phyloP scores from a whole-genome alignment of 768 basidiomycete genomes.

The Dioszegia aurantiaca region DNA sequence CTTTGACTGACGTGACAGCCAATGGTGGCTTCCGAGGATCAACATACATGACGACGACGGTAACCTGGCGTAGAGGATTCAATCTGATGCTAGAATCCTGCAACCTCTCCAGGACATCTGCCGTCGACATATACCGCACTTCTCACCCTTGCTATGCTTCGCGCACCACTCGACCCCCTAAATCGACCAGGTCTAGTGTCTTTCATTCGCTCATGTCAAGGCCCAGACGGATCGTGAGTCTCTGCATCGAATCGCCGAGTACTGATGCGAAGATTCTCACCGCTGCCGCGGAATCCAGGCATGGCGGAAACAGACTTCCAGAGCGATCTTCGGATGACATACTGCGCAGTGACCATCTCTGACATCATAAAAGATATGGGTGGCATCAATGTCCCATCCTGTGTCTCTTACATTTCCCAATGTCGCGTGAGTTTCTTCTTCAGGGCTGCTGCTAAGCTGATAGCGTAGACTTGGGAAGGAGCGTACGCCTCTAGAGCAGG shows the following conservation, averaged over 20 bases:
- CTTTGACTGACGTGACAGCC: conserved; percentile 14
- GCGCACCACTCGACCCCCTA: conserved; percentile 75
- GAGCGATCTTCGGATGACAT: conserved; percentile 75
- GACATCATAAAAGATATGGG: conserved; percentile 74
- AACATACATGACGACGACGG: conserved; percentile 61
- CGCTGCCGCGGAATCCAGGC: conserved; percentile 49
- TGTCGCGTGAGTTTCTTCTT: conserved; percentile 63
- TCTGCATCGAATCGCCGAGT: not conserved
- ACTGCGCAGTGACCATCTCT: conserved; percentile 81
- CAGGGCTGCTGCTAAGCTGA: not conserved
- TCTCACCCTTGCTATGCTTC: conserved; percentile 73
- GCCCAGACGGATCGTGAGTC: conserved; percentile 74
- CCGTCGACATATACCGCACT: conserved; percentile 94
- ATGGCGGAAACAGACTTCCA: conserved; percentile 50
- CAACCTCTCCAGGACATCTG: conserved; percentile 63
- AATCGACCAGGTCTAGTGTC: conserved; percentile 65
- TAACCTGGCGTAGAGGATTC: conserved; percentile 13
- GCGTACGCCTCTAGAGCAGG: conserved; percentile 80
- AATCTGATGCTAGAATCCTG: conserved; percentile 16
- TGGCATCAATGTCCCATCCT: conserved; percentile 61
- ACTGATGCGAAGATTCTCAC: conserved; percentile 44
- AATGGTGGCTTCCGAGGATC: conserved; percentile 63
- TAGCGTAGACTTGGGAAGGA: conserved; percentile 77
- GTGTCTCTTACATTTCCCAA: conserved; percentile 61
- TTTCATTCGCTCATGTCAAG: conserved; percentile 72